Percentiles rank a stretch among this genome's conserved stretches.
These are phyloP conservation scores for Selaginella tamariscina DNA, from an alignment of 75 land plant species.

Conservation along the genomic window DNA sequence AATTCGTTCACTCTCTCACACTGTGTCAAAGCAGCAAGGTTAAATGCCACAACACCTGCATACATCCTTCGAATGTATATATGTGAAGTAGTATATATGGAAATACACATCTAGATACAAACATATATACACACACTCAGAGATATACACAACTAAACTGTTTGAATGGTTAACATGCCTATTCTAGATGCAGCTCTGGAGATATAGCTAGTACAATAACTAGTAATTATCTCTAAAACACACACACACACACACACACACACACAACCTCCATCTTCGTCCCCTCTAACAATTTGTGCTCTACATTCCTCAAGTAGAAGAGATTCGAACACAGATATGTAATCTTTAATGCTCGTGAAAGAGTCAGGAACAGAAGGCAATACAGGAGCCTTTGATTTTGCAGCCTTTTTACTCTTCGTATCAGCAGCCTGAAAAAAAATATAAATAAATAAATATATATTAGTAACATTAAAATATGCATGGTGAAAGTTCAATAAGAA, in stretches of 20 bases:
- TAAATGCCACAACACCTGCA: constrained; percentile 30
- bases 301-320: constrained; percentile 86
- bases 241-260: too few relatives aligned
- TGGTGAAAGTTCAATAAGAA: background rate
- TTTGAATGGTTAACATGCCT: background rate
- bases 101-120: background rate
- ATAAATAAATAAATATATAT: background rate
- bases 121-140: background rate
- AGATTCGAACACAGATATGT: constrained; percentile 65
- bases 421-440: constrained; percentile 13
- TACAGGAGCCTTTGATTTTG: background rate
- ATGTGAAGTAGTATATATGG: background rate
- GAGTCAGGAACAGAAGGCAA: constrained; percentile 45
- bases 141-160: background rate
- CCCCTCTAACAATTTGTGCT: constrained; percentile 65
- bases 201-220: background rate
- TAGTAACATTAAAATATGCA: background rate
- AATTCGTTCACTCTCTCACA: constrained; percentile 44
- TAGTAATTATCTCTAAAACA: too few relatives aligned
- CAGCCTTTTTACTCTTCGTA: constrained; percentile 17
- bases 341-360: constrained; percentile 54
- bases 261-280: constrained; percentile 44
- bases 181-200: background rate
- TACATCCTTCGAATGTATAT: too few relatives aligned
- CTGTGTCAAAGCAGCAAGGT: constrained; percentile 29